These are phyloP conservation scores for Prunus yedoensis DNA, from an alignment of 331 rosid genomes.

Conservation along the genomic window DNA sequence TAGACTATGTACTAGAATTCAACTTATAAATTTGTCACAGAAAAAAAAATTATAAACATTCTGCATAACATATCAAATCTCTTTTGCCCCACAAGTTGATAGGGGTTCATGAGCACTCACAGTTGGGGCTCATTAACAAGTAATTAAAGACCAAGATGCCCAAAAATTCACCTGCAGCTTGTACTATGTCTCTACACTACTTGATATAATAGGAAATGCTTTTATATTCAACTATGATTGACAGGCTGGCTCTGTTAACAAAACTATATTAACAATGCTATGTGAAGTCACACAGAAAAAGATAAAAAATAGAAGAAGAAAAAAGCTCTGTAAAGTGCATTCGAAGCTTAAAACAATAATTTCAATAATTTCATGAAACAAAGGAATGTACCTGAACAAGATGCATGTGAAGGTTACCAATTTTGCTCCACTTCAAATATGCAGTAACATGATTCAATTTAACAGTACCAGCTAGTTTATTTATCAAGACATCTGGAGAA, in stretches of 20 bases:
- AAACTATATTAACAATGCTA: background rate
- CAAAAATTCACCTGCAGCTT: background rate
- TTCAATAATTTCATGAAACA: background rate
- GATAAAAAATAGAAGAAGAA: no score
- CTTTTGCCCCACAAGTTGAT: background rate
- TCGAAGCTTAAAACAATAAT: background rate
- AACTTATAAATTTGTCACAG: background rate
- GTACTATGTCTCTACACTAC: background rate
- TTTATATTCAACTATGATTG: background rate
- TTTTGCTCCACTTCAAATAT: conserved; percentile 76
- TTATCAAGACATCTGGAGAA: conserved; percentile 42
- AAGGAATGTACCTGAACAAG: conserved; percentile 57
- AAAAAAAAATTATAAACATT: background rate
- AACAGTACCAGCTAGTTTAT: conserved; percentile 54
- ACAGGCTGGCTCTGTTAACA: background rate
- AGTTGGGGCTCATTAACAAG: background rate
- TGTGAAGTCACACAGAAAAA: background rate
- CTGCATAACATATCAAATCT: background rate
- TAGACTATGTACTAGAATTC: background rate
- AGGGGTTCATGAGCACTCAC: background rate
- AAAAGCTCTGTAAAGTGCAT: background rate
- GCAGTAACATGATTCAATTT: conserved; percentile 49
- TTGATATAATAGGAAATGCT: background rate
- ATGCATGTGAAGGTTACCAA: conserved; percentile 61
- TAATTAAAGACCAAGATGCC: conserved; percentile 1